A percentile compares a stretch with the other conserved stretches of the same genome.
These are phyloP conservation scores for Aspergillus costaricaensis DNA, from an alignment of 2,329 filamentous ascomycete species.

Conservation along the genomic window DNA sequence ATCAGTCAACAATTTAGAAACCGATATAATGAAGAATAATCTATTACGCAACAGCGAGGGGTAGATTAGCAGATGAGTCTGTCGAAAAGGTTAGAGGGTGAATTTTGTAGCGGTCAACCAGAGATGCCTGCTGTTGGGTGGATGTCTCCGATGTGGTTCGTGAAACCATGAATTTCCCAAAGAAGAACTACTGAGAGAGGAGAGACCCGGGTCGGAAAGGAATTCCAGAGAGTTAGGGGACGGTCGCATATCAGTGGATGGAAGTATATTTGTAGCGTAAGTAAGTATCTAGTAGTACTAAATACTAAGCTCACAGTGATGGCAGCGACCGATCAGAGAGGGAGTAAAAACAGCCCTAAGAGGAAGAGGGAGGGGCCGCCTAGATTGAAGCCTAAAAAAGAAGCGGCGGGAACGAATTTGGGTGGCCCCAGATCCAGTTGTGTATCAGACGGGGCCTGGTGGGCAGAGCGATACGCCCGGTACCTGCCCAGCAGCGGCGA, in stretches of 20 bases:
- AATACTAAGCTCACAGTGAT: background rate
- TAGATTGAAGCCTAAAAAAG: conserved; percentile 28
- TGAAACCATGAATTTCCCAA: conserved; percentile 1
- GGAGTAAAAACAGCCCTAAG: conserved; percentile 1
- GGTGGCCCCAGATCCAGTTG: conserved; percentile 17
- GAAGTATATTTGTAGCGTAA: background rate
- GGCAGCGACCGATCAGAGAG: background rate
- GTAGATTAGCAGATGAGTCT: background rate
- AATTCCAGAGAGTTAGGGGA: background rate
- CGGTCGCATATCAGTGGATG: background rate
- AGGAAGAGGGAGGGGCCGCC: conserved; percentile 16
- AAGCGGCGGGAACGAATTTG: conserved; percentile 24
- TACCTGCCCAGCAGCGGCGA: conserved; percentile 14
- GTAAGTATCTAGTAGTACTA: background rate
- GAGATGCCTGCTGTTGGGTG: background rate
- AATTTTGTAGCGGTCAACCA: conserved; percentile 6
- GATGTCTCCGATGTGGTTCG: conserved; percentile 4
- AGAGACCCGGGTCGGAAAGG: background rate
- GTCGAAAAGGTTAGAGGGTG: background rate
- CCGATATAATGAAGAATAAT: background rate
- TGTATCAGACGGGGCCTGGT: background rate
- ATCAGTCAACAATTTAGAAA: background rate
- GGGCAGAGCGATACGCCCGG: conserved; percentile 2
- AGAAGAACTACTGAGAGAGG: background rate
- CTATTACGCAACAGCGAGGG: conserved; percentile 4